These are phyloP conservation scores for Lipomyces yamanashiensis DNA, from an alignment of 805 yeast species.

Conservation along the genomic window DNA sequence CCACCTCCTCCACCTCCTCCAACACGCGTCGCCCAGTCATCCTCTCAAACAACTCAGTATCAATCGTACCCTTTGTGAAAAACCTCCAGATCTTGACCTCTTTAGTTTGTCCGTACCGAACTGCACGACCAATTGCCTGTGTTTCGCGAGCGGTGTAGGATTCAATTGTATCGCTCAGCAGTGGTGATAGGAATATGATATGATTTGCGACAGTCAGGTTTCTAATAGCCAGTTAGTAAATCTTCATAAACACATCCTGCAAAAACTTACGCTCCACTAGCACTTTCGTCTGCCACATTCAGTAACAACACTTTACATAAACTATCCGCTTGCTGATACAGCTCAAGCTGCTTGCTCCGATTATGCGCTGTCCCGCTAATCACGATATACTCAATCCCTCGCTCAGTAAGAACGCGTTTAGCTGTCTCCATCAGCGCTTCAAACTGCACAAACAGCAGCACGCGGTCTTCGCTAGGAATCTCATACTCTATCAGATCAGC, in stretches of 20 bases:
- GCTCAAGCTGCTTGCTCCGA: not conserved
- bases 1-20: not conserved
- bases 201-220: conserved; percentile 28
- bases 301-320: conserved; percentile 8
- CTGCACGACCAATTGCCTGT: conserved; percentile 25
- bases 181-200: conserved; percentile 22
- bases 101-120: conserved; percentile 19
- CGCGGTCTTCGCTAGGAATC: conserved; percentile 13
- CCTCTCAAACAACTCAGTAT: conserved; percentile 11
- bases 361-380: conserved; percentile 12
- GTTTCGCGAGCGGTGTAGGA: conserved; percentile 14
- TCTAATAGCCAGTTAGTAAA: not conserved
- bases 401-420: conserved; percentile 1
- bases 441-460: conserved; percentile 22
- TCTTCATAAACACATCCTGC: not conserved
- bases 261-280: conserved; percentile 24
- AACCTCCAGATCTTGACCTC: conserved; percentile 17
- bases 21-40: conserved; percentile 12
- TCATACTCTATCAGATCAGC: conserved; percentile 1
- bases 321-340: conserved; percentile 10
- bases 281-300: conserved; percentile 25
- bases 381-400: conserved; percentile 1
- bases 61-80: conserved; percentile 19
- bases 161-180: conserved; percentile 7
- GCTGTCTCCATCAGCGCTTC: conserved; percentile 14